These are phyloP conservation scores for Atkinsonella hypoxylon DNA, from an alignment of 2,329 filamentous ascomycete species.

Conservation along the genomic window DNA sequence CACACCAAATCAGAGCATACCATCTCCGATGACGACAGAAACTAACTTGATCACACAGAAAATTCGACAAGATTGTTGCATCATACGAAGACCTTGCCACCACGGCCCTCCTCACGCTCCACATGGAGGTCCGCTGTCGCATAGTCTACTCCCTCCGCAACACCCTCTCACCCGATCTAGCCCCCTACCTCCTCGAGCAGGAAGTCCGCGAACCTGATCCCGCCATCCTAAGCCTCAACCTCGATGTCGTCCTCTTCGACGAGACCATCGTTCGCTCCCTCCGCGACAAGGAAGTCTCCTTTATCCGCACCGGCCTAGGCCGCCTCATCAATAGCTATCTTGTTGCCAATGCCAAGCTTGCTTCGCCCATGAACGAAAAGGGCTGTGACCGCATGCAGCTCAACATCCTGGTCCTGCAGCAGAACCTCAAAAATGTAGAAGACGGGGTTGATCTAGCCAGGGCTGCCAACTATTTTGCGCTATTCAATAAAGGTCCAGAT, in stretches of 20 bases:
- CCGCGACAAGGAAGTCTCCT: slow-evolving; percentile 56
- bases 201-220: slow-evolving; percentile 68
- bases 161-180: slow-evolving; percentile 47
- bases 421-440: slow-evolving; percentile 92
- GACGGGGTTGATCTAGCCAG: slow-evolving; percentile 50
- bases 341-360: slow-evolving; percentile 56
- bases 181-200: slow-evolving; percentile 54
- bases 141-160: slow-evolving; percentile 66
- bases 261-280: slow-evolving; percentile 67
- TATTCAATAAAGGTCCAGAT: slow-evolving; percentile 56
- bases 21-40: neutral
- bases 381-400: slow-evolving; percentile 83
- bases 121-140: slow-evolving; percentile 78
- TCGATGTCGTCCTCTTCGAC: slow-evolving; percentile 76
- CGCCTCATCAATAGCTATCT: slow-evolving; percentile 70
- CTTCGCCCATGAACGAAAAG: slow-evolving; percentile 71
- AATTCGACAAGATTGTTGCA: slow-evolving; percentile 76
- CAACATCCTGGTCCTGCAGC: slow-evolving; percentile 88
- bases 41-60: slow-evolving; percentile 31
- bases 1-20: too few species aligned
- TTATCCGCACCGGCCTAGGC: slow-evolving; percentile 66
- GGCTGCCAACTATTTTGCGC: slow-evolving; percentile 54
- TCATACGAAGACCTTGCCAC: slow-evolving; percentile 73
- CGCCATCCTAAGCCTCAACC: slow-evolving; percentile 70
- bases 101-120: slow-evolving; percentile 71